These are phyloP conservation scores for Linnemannia schmuckeri DNA, from an alignment of 192 early-diverging fungal genomes.

Conservation along the genomic window DNA sequence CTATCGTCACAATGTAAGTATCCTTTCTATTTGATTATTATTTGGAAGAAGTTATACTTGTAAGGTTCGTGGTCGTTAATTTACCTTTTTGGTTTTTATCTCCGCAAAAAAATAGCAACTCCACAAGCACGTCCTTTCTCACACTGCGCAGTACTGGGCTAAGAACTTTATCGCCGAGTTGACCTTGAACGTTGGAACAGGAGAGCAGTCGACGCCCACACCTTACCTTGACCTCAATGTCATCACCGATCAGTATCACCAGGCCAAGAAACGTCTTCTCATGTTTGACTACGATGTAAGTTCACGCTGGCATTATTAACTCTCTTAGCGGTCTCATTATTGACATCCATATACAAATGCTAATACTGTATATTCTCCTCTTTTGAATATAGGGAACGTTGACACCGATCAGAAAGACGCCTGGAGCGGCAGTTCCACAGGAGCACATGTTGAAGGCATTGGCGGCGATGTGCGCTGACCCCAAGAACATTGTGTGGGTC, in stretches of 20 bases:
- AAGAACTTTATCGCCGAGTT: conserved; percentile 85
- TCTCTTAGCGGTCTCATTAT: background rate
- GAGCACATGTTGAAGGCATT: conserved; percentile 86
- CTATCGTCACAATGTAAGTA: conserved; percentile 70
- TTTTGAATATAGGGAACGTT: conserved; percentile 81
- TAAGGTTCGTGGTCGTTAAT: background rate
- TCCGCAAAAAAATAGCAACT: conserved; percentile 65
- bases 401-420: conserved; percentile 90
- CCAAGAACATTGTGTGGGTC: conserved; percentile 88
- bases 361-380: background rate
- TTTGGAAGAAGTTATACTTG: background rate
- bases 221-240: conserved; percentile 57
- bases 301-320: background rate
- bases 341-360: background rate
- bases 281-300: conserved; percentile 95
- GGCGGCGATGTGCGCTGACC: conserved; percentile 76
- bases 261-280: conserved; percentile 81
- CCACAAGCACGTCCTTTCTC: conserved; percentile 81
- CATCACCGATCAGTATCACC: conserved; percentile 62
- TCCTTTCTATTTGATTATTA: background rate
- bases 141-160: conserved; percentile 93
- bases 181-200: conserved; percentile 58
- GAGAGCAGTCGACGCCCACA: conserved; percentile 61
- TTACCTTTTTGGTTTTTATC: background rate
- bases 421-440: conserved; percentile 84